phyloP scores from a whole-genome alignment of 2,329 filamentous ascomycete species.

The Rutstroemia sp. region DNA sequence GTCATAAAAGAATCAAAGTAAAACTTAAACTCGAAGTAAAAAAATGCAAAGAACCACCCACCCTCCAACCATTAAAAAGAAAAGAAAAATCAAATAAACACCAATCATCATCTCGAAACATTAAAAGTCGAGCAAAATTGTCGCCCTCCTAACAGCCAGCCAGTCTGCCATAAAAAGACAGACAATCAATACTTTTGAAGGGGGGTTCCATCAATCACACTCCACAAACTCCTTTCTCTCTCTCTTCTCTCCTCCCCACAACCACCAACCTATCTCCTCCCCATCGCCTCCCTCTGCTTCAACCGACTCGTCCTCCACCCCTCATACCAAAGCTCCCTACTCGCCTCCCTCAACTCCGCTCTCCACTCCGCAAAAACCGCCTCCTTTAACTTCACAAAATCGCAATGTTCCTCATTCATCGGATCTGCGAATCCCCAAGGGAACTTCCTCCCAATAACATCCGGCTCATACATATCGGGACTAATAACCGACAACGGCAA shows the following conservation, averaged over 20 bases:
- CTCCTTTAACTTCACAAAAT: conserved; percentile 85
- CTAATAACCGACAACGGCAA: conserved; percentile 90
- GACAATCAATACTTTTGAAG: neutral
- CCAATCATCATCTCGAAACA: neutral
- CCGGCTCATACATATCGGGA: conserved; percentile 81
- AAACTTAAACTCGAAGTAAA: too few relatives aligned
- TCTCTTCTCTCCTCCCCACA: conserved; percentile 14
- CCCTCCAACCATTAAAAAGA: neutral
- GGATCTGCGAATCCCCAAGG: conserved; percentile 97
- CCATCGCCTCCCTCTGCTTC: conserved; percentile 23
- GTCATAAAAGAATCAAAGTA: too few relatives aligned
- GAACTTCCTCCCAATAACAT: conserved; percentile 75
- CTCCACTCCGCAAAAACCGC: conserved; percentile 93
- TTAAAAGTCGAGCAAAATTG: neutral
- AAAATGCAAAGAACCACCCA: too few relatives aligned
- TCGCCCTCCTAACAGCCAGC: neutral
- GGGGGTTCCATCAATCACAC: neutral
- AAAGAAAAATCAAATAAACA: neutral
- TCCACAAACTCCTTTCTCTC: neutral
- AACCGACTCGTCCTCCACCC: conserved; percentile 76
- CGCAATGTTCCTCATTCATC: conserved; percentile 84
- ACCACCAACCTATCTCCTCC: conserved; percentile 18
- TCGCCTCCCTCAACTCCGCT: conserved; percentile 80
- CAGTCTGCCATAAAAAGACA: too few relatives aligned
- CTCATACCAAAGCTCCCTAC: conserved; percentile 90